These are phyloP conservation scores for Lepidopterella palustris DNA, from an alignment of 495 filamentous ascomycete species.

Conservation along the genomic window DNA sequence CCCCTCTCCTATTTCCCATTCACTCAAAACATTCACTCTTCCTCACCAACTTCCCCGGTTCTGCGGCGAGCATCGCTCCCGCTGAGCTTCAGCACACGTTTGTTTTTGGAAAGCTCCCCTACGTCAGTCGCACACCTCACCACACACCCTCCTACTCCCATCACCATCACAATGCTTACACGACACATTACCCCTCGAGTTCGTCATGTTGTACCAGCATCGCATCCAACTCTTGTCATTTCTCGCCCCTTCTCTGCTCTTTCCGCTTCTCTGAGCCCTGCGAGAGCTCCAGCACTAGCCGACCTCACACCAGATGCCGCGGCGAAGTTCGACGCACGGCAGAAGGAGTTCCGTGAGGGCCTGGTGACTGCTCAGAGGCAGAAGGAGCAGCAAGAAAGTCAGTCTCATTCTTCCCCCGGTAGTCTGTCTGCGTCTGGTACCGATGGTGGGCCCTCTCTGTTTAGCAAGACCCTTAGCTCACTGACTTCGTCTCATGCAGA, in stretches of 20 bases:
- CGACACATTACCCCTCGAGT: conserved; percentile 13
- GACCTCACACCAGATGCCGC: conserved; percentile 71
- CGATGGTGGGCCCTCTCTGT: conserved; percentile 4
- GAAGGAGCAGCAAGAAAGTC: conserved; percentile 79
- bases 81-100: neutral
- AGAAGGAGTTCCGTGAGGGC: conserved; percentile 80
- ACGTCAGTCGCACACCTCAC: neutral
- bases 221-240: conserved; percentile 3
- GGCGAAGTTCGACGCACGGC: conserved; percentile 67
- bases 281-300: conserved; percentile 68
- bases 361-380: conserved; percentile 65
- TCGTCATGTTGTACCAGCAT: conserved; percentile 17
- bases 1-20: neutral
- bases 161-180: conserved; percentile 1
- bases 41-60: neutral
- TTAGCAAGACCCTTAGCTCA: conserved; percentile 31
- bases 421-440: conserved; percentile 41
- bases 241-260: conserved; percentile 22
- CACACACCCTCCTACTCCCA: neutral
- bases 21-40: neutral
- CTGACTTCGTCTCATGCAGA: conserved; percentile 31
- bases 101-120: neutral
- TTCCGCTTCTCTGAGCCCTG: conserved; percentile 17
- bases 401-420: conserved; percentile 45
- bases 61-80: neutral